Conservation (phyloP, 1,139 yeast species). For the Debaryomycetaceae sp. region DNA sequence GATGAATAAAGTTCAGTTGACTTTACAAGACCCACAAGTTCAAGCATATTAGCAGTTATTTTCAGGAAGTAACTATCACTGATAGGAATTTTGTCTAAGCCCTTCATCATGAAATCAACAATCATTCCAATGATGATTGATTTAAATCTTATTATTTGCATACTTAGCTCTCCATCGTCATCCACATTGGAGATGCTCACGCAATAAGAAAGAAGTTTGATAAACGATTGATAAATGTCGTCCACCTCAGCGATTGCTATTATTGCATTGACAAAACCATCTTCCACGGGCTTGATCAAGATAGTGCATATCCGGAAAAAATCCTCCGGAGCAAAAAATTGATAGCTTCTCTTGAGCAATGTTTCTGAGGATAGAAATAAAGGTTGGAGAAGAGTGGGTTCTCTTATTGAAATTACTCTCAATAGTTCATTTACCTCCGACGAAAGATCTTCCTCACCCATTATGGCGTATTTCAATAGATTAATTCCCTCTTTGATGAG, state of each 20-base stretch:
- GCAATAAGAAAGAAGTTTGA: conserved; percentile 26
- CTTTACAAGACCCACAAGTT: conserved; percentile 31
- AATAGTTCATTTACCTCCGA: conserved; percentile 19
- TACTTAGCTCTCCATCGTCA: conserved; percentile 30
- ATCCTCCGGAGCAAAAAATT: conserved; percentile 30
- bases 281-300: conserved; percentile 22
- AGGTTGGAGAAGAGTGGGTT: conserved; percentile 28
- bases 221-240: conserved; percentile 26
- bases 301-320: conserved; percentile 32
- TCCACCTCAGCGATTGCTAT: conserved; percentile 23
- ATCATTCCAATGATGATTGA: conserved; percentile 26
- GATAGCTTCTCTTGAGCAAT: conserved; percentile 20
- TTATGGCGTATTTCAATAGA: conserved; percentile 36
- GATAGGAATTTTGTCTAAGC: conserved; percentile 31
- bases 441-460: conserved; percentile 34
- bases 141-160: conserved; percentile 35
- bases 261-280: conserved; percentile 19
- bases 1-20: conserved; percentile 26
- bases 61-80: conserved; percentile 30
- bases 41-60: conserved; percentile 26
- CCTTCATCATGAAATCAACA: conserved; percentile 23
- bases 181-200: conserved; percentile 30
- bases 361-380: conserved; percentile 25
- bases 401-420: conserved; percentile 24
- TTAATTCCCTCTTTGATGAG: conserved; percentile 34